Percentiles rank a stretch among this genome's conserved stretches.
These are phyloP conservation scores for Myriangium duriaei DNA, from an alignment of 2,329 filamentous ascomycete species.

Conservation along the genomic window DNA sequence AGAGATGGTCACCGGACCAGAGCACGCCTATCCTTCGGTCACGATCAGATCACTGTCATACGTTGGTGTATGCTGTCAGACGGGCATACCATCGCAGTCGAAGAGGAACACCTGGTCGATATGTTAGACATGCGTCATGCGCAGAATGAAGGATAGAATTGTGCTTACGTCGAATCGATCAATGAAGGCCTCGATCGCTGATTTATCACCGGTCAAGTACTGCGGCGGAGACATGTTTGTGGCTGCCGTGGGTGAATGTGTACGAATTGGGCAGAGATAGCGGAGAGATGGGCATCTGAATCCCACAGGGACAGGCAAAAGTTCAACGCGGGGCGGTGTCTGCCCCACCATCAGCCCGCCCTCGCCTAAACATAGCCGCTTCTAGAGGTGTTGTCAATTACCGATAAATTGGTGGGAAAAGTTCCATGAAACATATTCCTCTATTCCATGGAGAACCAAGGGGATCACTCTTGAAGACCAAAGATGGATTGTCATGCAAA, in stretches of 20 bases:
- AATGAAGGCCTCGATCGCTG: conserved; percentile 70
- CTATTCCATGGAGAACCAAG: too few relatives aligned
- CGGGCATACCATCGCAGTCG: conserved; percentile 75
- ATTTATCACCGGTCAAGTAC: conserved; percentile 67
- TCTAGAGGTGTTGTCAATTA: too few relatives aligned
- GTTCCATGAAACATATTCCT: too few relatives aligned
- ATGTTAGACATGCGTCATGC: conserved; percentile 14
- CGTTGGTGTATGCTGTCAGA: background rate
- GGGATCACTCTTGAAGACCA: too few relatives aligned
- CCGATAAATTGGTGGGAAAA: too few relatives aligned
- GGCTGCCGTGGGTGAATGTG: background rate
- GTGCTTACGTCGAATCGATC: conserved; percentile 71
- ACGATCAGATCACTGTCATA: conserved; percentile 22
- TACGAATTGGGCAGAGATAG: too few relatives aligned
- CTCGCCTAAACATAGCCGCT: too few relatives aligned
- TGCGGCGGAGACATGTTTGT: conserved; percentile 25
- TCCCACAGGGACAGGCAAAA: too few relatives aligned
- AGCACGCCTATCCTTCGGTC: conserved; percentile 60
- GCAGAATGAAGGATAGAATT: conserved; percentile 7
- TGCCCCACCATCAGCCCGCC: too few relatives aligned
- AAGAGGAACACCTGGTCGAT: conserved; percentile 70
- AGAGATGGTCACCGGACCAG: conserved; percentile 90
- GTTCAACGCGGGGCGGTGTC: too few relatives aligned
- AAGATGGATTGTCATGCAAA: too few relatives aligned
- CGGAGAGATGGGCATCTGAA: too few relatives aligned